These are phyloP conservation scores for Ehretia macrophylla DNA, from an alignment of 257 asterid species.

Conservation along the genomic window DNA sequence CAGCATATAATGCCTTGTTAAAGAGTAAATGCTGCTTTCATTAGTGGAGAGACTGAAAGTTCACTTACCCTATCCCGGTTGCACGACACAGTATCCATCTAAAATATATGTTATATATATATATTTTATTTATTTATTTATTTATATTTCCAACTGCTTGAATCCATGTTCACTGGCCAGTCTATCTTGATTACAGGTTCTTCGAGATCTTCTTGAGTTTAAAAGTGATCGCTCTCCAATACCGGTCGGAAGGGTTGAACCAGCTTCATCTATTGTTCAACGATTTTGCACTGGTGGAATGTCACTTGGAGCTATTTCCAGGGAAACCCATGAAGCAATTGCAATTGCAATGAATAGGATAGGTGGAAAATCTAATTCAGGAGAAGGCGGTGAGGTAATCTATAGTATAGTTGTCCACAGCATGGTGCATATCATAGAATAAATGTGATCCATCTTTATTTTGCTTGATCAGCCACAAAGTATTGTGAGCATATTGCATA, in stretches of 20 bases:
- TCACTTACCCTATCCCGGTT: neutral
- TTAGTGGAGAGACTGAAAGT: neutral
- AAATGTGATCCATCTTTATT: constrained; percentile 3
- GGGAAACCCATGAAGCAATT: constrained; percentile 99
- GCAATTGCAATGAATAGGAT: constrained; percentile 98
- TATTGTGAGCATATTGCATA: too few relatives aligned
- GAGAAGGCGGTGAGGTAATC: constrained; percentile 99
- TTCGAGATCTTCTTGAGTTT: constrained; percentile 90
- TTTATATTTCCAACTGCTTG: neutral
- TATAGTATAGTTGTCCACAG: neutral
- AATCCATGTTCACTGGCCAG: constrained; percentile 12
- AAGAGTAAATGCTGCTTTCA: neutral
- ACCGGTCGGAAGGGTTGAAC: constrained; percentile 94
- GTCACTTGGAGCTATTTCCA: constrained; percentile 99
- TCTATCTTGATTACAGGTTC: constrained; percentile 50
- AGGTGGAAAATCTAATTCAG: constrained; percentile 96
- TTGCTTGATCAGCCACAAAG: neutral
- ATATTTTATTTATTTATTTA: too few relatives aligned
- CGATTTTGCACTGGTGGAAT: constrained; percentile 99
- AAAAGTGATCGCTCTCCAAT: constrained; percentile 82
- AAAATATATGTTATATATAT: too few relatives aligned
- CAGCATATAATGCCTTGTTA: neutral
- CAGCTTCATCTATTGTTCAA: constrained; percentile 82
- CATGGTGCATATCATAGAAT: neutral
- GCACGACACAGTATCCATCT: neutral